phyloP scores from a whole-genome alignment of 2,329 filamentous ascomycete genomes.

The Penicillium corylophilum region DNA sequence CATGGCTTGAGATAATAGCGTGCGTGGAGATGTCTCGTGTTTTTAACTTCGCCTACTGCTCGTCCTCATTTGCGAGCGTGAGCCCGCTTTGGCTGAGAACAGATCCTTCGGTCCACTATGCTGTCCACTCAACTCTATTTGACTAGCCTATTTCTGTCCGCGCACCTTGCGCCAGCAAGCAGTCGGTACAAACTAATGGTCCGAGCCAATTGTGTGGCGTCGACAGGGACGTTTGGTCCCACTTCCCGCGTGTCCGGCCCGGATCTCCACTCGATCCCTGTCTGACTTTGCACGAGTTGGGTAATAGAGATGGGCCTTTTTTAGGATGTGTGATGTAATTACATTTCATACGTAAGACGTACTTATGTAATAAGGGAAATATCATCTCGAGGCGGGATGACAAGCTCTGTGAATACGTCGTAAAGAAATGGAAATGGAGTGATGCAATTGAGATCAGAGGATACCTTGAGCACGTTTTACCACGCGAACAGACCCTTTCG shows the following conservation, averaged over 20 bases:
- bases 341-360: not conserved
- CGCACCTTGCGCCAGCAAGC: not conserved
- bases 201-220: not conserved
- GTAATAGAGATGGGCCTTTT: not conserved
- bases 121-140: not conserved
- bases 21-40: not conserved
- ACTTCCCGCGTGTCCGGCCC: conserved; percentile 4
- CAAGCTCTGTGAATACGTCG: not conserved
- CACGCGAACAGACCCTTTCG: not conserved
- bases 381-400: too few relatives aligned
- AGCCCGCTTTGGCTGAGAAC: not conserved
- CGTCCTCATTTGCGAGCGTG: not conserved
- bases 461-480: not conserved
- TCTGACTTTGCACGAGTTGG: not conserved
- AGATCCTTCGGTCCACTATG: not conserved
- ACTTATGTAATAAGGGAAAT: not conserved
- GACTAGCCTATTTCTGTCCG: not conserved
- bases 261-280: not conserved
- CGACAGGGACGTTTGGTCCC: conserved; percentile 3
- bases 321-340: not conserved
- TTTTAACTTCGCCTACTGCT: not conserved
- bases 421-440: not conserved
- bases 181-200: not conserved
- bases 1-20: not conserved
- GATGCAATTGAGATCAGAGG: not conserved